Evolutionary conservation across 1,284 basidiomycete species (phyloP), one percentile per base, ranked within the genome.

Genomic region (Puccinia horiana): DNA sequence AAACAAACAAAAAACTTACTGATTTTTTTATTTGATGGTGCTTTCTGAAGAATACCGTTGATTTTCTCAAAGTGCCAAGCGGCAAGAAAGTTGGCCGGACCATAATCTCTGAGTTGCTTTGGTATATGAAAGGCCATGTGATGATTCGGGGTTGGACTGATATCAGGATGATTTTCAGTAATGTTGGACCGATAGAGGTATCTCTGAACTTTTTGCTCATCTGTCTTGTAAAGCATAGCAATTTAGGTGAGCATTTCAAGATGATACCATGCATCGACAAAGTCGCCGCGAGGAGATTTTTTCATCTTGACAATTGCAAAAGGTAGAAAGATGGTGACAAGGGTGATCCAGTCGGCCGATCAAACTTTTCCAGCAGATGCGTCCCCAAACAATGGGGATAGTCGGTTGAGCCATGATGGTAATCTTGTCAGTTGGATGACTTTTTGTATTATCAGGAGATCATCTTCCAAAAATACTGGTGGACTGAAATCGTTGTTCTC

Each of bases 1-100:
- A 18, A 44, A 49, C 9, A 72, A 70, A n/a, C n/a, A 5, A 20
- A 26, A 47, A 32, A 44, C 47, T 9, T 54, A 74, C 72, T 54
- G 1, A 52, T 32, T 74, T 54, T 74, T 47, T 74, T 29, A 67
- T 78, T 78, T 16, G 42, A 47, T 49, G 76, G 76, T 32, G 49
- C 47, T 54, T 69, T 67, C 37, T 78, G 76, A 37, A 78, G 52
- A 44, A 78, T 78, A 2, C 76, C 63, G n/a, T 78, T 78, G 61
- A 67, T 67, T 40, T 78, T 63, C 37, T 78, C 42, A 69, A 78
- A 78, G 42, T 78, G 61, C 63, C 76, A 67, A 35, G 76, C 37
- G 6, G 76, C 76, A 32, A 78, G 63, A 35, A 32, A 69, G 44
- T 65, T 69, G 2, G 44, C 44, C 40, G 76, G 61, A 37, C 76